phyloP scores from a whole-genome alignment of 768 basidiomycete genomes.

The Mycena rosella region DNA sequence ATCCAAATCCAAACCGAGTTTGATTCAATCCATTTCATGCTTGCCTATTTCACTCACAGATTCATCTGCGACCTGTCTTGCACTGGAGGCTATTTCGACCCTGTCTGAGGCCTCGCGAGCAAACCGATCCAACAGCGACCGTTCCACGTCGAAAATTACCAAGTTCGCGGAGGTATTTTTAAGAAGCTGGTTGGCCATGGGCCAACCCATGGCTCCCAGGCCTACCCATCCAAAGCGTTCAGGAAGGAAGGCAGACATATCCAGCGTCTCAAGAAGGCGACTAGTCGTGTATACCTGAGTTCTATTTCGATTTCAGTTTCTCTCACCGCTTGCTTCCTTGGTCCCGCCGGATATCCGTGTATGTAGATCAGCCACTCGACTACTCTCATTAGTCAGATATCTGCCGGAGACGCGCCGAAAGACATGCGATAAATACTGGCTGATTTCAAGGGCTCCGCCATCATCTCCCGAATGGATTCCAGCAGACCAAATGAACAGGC shows the following conservation, averaged over 20 bases:
- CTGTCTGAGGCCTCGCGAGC: conserved; percentile 34
- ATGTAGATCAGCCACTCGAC: conserved; percentile 1
- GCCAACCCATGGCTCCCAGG: conserved; percentile 59
- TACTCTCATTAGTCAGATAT: neutral
- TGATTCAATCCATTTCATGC: too few relatives aligned
- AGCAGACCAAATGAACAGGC: conserved; percentile 49
- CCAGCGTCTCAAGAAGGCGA: neutral
- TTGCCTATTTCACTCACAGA: conserved; percentile 45
- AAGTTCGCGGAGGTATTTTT: conserved; percentile 46
- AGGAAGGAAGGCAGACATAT: conserved; percentile 39
- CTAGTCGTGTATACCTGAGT: neutral
- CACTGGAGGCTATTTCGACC: conserved; percentile 41
- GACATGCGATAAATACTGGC: neutral
- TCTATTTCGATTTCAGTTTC: too few relatives aligned
- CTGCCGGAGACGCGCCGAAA: conserved; percentile 7
- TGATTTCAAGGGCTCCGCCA: neutral
- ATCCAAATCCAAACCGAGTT: neutral
- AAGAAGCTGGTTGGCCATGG: conserved; percentile 55
- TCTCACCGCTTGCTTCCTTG: conserved; percentile 23
- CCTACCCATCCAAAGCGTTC: conserved; percentile 53
- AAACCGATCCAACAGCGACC: conserved; percentile 44
- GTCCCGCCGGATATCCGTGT: conserved; percentile 28
- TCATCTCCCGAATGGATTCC: conserved; percentile 40
- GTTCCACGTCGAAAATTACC: conserved; percentile 53
- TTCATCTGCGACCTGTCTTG: conserved; percentile 52